These are phyloP conservation scores for Sinapis alba DNA, from an alignment of 441 rosid genomes.

Conservation along the genomic window DNA sequence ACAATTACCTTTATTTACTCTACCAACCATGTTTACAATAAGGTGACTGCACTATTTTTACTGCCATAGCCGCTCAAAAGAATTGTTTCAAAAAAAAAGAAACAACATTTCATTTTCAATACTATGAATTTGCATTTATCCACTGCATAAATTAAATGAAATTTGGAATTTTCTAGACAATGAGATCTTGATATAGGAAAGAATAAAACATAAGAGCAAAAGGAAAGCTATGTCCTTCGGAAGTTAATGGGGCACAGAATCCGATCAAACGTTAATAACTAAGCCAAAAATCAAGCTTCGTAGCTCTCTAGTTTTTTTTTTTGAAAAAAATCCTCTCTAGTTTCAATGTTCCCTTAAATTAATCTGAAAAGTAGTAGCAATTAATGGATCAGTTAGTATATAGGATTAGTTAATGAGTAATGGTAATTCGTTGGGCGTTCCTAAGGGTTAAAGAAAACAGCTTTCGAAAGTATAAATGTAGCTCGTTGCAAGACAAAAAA, in stretches of 20 bases:
- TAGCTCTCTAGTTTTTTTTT: slow-evolving; percentile 42
- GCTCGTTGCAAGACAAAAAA: slow-evolving; percentile 2
- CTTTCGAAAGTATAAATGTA: slow-evolving; percentile 13
- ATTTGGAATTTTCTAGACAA: slow-evolving; percentile 19
- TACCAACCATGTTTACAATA: not conserved
- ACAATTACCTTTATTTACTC: slow-evolving; percentile 2
- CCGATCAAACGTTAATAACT: slow-evolving; percentile 33
- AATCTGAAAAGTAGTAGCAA: slow-evolving; percentile 25
- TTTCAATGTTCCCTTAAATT: slow-evolving; percentile 35
- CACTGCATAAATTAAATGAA: not conserved
- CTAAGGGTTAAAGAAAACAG: slow-evolving; percentile 43
- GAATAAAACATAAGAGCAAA: slow-evolving; percentile 39
- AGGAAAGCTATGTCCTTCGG: slow-evolving; percentile 34
- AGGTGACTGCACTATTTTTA: not conserved
- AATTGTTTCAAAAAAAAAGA: not conserved
- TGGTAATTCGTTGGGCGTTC: slow-evolving; percentile 40
- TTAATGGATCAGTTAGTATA: slow-evolving; percentile 30
- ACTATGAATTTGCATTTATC: slow-evolving; percentile 7
- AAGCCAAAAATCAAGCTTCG: slow-evolving; percentile 40
- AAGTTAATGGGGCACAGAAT: slow-evolving; percentile 33
- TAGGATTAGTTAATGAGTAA: slow-evolving; percentile 23
- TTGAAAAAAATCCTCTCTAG: no score
- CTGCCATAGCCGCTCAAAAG: slow-evolving; percentile 14
- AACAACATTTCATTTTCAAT: not conserved
- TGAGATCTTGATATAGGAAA: slow-evolving; percentile 20